These are phyloP conservation scores for Xylariaceae sp. DNA, from an alignment of 2,329 filamentous ascomycete species.

Conservation along the genomic window DNA sequence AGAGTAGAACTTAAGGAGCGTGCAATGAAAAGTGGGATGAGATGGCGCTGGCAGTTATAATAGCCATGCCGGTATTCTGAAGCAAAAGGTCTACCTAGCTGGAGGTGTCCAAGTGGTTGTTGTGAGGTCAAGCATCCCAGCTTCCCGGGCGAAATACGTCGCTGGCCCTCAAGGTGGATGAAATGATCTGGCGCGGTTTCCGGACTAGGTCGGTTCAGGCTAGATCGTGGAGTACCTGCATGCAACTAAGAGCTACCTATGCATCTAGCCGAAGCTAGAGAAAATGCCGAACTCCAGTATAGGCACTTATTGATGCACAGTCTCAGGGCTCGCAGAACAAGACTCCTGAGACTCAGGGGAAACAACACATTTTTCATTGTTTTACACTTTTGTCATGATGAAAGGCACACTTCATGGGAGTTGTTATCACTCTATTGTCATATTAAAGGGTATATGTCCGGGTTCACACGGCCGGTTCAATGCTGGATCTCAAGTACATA, in stretches of 20 bases:
- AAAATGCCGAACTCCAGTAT: too few relatives aligned
- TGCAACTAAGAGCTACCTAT: not conserved
- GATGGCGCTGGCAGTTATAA: not conserved
- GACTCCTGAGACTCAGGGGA: too few relatives aligned
- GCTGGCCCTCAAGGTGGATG: constrained; percentile 17
- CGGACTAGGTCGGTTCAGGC: not conserved
- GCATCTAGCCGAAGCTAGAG: too few relatives aligned
- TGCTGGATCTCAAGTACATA: too few relatives aligned
- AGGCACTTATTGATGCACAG: not conserved
- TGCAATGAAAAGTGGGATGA: not conserved
- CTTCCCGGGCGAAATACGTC: constrained; percentile 2
- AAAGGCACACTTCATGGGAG: too few relatives aligned
- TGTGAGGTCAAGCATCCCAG: not conserved
- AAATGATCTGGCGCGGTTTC: not conserved
- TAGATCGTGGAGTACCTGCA: not conserved
- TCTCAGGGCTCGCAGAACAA: too few relatives aligned
- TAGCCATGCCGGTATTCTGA: constrained; percentile 6
- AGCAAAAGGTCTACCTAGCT: not conserved
- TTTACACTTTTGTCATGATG: too few relatives aligned
- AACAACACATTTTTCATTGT: too few relatives aligned
- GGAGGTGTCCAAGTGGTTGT: not conserved
- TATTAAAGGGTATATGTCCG: too few relatives aligned
- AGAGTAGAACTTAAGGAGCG: constrained; percentile 8
- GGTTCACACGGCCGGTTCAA: too few relatives aligned
- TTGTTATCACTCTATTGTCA: too few relatives aligned